These are phyloP conservation scores for Ogataea philodendri DNA, from an alignment of 805 yeast species.

Conservation along the genomic window DNA sequence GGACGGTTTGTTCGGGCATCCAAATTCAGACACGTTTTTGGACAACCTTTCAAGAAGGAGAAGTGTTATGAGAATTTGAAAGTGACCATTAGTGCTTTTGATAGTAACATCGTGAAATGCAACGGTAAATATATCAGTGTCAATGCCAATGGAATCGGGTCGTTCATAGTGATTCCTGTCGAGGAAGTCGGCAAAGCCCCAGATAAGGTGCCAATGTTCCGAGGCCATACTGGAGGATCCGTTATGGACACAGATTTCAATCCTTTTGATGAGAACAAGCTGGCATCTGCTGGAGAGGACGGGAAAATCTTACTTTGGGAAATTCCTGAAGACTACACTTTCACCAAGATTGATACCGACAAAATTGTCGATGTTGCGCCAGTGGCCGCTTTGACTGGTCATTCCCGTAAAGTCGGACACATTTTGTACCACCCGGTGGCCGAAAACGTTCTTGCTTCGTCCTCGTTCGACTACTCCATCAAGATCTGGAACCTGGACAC, in stretches of 20 bases:
- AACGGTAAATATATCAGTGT: slow-evolving; percentile 85
- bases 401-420: slow-evolving; percentile 90
- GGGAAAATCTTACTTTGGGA: slow-evolving; percentile 83
- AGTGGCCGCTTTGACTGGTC: slow-evolving; percentile 71
- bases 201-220: slow-evolving; percentile 86
- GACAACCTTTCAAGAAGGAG: slow-evolving; percentile 77
- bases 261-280: slow-evolving; percentile 75
- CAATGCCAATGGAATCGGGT: slow-evolving; percentile 95
- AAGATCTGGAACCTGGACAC: slow-evolving; percentile 86
- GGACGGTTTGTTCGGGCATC: slow-evolving; percentile 95
- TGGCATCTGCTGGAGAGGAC: slow-evolving; percentile 80
- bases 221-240: slow-evolving; percentile 95
- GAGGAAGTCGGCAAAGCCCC: slow-evolving; percentile 88
- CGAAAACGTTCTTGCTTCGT: slow-evolving; percentile 78
- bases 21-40: slow-evolving; percentile 93
- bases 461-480: slow-evolving; percentile 87
- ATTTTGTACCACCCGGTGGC: slow-evolving; percentile 89
- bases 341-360: slow-evolving; percentile 53
- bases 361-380: slow-evolving; percentile 70
- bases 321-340: slow-evolving; percentile 78
- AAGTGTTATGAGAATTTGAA: slow-evolving; percentile 71
- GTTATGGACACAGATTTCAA: slow-evolving; percentile 95
- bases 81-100: slow-evolving; percentile 92
- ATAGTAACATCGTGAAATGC: slow-evolving; percentile 81
- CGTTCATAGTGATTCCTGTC: slow-evolving; percentile 90